Evolutionary conservation across 352 stramenopile species (phyloP).

Genomic region (Globisporangium parvum): DNA sequence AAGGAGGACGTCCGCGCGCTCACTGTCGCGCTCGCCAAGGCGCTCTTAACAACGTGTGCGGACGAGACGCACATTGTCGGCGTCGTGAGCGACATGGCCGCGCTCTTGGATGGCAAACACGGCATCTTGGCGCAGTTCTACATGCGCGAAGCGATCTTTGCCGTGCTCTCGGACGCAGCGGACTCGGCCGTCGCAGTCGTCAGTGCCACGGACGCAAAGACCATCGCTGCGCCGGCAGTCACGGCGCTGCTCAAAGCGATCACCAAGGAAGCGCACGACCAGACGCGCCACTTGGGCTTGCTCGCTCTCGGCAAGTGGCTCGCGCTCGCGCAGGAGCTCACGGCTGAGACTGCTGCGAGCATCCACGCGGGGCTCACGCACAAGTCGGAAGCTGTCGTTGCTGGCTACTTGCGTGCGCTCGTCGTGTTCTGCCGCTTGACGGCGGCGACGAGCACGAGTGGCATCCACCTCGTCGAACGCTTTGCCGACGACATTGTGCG

Average conservation of each 20-base stretch:
- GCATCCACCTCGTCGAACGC: constrained; percentile 13
- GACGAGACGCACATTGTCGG: constrained; percentile 43
- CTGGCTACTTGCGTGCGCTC: constrained; percentile 56
- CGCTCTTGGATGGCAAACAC: constrained; percentile 73
- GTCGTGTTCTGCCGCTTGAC: constrained; percentile 32
- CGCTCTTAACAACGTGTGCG: constrained; percentile 44
- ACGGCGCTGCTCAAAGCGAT: constrained; percentile 62
- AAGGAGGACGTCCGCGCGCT: constrained; percentile 71
- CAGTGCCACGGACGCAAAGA: constrained; percentile 25
- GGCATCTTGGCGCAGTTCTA: constrained; percentile 87
- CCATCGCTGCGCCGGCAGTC: constrained; percentile 40
- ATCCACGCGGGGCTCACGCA: constrained; percentile 57
- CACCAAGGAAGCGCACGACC: constrained; percentile 80
- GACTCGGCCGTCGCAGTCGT: constrained; percentile 21
- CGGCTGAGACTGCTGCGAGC: constrained; percentile 26
- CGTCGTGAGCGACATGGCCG: constrained; percentile 48
- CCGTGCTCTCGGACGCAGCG: constrained; percentile 53
- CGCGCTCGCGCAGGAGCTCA: constrained; percentile 44
- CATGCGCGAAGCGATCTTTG: constrained; percentile 67
- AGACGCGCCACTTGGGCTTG: constrained; percentile 66
- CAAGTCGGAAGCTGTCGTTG: constrained; percentile 67
- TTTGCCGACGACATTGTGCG: constrained; percentile 51
- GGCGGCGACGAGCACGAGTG: constrained; percentile 9
- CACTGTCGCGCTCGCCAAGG: constrained; percentile 40
- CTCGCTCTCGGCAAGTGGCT: constrained; percentile 75